Percentiles rank a stretch among this genome's conserved stretches.
These are phyloP conservation scores for Cryphonectria parasitica DNA, from an alignment of 2,329 filamentous ascomycete species.

Conservation along the genomic window DNA sequence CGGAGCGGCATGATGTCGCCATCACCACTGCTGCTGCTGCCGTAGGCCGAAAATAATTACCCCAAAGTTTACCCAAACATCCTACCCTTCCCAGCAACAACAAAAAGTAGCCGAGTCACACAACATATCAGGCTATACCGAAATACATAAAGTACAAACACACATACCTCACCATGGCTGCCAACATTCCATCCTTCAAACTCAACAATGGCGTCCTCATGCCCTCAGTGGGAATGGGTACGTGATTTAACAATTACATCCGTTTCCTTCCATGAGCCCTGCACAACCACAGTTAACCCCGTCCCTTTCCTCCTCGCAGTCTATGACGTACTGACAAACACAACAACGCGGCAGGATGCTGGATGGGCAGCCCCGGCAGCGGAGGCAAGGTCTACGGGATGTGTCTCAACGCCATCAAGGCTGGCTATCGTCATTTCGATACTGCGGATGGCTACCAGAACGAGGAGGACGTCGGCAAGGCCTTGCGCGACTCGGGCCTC, in stretches of 20 bases:
- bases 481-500: constrained; percentile 39
- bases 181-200: constrained; percentile 20
- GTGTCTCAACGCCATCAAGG: constrained; percentile 36
- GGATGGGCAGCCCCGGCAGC: constrained; percentile 22
- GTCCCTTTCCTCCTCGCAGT: neutral
- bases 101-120: neutral
- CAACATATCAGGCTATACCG: neutral
- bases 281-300: no score
- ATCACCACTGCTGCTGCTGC: neutral
- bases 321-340: neutral
- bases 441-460: constrained; percentile 37
- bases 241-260: neutral
- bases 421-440: constrained; percentile 40
- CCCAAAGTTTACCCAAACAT: neutral
- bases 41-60: neutral
- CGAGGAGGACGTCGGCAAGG: constrained; percentile 38
- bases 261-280: neutral
- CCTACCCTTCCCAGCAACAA: neutral
- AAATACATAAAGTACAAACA: neutral
- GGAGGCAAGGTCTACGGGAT: constrained; percentile 22
- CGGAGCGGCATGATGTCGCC: neutral
- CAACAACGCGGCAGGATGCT: constrained; percentile 18
- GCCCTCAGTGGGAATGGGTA: constrained; percentile 27
- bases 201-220: constrained; percentile 26
- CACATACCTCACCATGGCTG: constrained; percentile 15